Evolutionary conservation across 1,284 basidiomycete species (phyloP), one percentile per base, ranked within the genome.

Genomic region (Cystobasidium sp.): DNA sequence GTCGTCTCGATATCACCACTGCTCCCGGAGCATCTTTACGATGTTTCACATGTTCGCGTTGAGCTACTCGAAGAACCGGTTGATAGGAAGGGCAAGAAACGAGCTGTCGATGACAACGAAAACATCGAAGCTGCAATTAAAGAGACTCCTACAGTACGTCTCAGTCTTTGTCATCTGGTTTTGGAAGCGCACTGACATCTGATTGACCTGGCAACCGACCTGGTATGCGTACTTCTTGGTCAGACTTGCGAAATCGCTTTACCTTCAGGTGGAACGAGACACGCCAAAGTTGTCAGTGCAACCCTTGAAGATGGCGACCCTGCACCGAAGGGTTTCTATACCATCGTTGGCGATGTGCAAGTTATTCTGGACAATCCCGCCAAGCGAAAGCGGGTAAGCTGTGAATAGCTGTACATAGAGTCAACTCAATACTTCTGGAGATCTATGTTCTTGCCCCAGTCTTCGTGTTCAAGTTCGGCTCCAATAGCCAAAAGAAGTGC

Each of bases 1-100:
- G 41, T 65, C 12, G 70, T 78, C 0, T 75, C 75, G 4, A 31
- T 73, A 7, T 73, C 70, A n/a, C 70, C 70, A 20, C 31, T 73
- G 22, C 61, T 61, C 6, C 55, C 70, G 18, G 70, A 73, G 52
- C 62, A 65, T 61, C 62, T 61, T 10, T 59, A 65, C 24, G 70
- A 53, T 24, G 61, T 61, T n/a, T 62, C 49, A 18, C 44, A 65
- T 37, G 43, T 73, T 20, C 24, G 31, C 18, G 24, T 73, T 5
- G 22, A 44, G 31, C 52, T 73, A 16, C 49, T 47, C 24, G 62
- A 73, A 37, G 70, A 51, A 12, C 39, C 24, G 22, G 62, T n/a
- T 39, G 63, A 73, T 39, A 73, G 58, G 14, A 65, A 73, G 24
- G 62, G 70, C 70, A 65, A 65, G 39, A 43, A 52, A 20, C 44